phyloP scores from a whole-genome alignment of 2,329 filamentous ascomycete species.

The Talaromyces piceae region DNA sequence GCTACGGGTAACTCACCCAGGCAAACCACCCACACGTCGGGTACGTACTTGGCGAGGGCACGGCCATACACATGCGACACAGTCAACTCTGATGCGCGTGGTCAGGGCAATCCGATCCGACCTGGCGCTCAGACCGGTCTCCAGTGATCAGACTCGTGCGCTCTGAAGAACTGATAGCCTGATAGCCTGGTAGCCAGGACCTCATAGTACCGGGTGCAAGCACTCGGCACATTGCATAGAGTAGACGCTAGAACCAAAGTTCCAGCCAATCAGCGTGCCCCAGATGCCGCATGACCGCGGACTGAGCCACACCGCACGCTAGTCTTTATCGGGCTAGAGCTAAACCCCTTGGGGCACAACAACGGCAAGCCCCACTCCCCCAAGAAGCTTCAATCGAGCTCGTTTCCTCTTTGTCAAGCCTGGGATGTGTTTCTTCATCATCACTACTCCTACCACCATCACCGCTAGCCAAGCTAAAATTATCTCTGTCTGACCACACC shows the following conservation, averaged over 20 bases:
- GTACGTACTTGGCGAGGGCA: background rate
- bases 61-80: background rate
- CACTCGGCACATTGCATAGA: background rate
- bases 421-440: background rate
- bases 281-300: background rate
- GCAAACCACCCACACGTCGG: background rate
- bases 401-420: background rate
- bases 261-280: background rate
- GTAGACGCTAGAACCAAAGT: background rate
- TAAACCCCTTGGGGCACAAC: background rate
- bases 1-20: background rate
- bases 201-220: too few species aligned
- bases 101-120: background rate
- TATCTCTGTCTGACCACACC: background rate
- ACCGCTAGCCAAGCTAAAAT: background rate
- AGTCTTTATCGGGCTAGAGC: background rate
- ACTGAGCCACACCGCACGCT: background rate
- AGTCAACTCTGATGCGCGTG: background rate
- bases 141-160: background rate
- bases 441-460: background rate
- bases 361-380: background rate
- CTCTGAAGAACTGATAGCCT: background rate
- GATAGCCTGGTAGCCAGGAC: background rate
- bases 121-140: background rate
- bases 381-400: background rate